Evolutionary conservation across 257 asterid genomes (phyloP), one percentile per base, ranked within the genome.

Genomic region (Nyctanthes arbortristis): DNA sequence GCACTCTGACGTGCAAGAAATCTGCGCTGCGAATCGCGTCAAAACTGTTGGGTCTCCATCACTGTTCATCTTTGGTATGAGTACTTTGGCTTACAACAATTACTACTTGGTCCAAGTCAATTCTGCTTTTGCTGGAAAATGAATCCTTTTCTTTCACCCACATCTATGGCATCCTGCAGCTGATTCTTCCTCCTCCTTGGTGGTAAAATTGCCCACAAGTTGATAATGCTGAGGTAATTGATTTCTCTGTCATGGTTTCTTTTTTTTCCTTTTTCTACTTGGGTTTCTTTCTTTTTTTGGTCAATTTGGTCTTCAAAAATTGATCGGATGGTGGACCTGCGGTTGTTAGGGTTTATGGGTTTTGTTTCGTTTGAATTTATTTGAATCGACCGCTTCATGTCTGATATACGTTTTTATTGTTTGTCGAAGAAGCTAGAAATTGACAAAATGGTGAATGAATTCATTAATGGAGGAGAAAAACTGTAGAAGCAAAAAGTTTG

Each of bases 71-170:
- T 22, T 43, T n/a, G 10, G 29, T 4, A 14, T 20, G 12, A 36
- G 45, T n/a, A 6, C 31, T 64, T 58, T 33, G 78, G 79, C 55
- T 73, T 68, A 68, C 29, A 71, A 14, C 40, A 65, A 22, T 65
- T 47, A 30, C 33, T 72, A 58, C 61, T 71, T 70, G 81, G 89
- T 77, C 80, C 80, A 79, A 81, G 78, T 79, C 84, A 84, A 79
- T 66, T 73, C 71, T 56, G 71, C 64, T 49, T 49, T 49, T n/a
- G 29, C 58, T 49, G 58, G 27, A 49, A 49, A 39, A 47, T 55
- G 54, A 67, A 33, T 36, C 81, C 43, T 39, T 49, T 54, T 43
- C 61, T 60, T 49, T 49, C 72, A 20, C 55, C 30, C 62, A 29
- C 55, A 35, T 16, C 13, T 14, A 29, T 62, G 72, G 72, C 73